Conservation (phyloP, 2,329 filamentous ascomycete species). For the Fusarium pilosicola region DNA sequence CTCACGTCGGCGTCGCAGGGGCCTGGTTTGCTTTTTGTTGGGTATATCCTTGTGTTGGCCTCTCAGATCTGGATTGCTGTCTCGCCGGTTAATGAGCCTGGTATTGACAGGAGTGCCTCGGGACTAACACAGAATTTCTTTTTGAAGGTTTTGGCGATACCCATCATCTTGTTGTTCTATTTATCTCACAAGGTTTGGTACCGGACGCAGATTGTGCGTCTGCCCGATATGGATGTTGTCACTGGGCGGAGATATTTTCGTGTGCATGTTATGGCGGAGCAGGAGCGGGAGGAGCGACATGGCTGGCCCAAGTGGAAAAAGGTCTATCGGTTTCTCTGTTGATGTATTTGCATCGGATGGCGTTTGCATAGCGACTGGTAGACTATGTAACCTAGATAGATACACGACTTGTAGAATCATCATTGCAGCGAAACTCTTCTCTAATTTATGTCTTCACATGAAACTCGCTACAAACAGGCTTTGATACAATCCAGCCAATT, state of each 20-base stretch:
- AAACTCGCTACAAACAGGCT: neutral
- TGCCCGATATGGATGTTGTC: constrained; percentile 83
- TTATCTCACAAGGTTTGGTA: constrained; percentile 79
- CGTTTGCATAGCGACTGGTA: neutral
- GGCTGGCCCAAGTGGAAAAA: constrained; percentile 82
- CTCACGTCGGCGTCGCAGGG: constrained; percentile 80
- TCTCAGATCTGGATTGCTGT: constrained; percentile 91
- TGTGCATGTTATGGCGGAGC: constrained; percentile 77
- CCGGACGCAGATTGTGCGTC: constrained; percentile 72
- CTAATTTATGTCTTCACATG: neutral
- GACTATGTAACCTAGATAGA: accelerated
- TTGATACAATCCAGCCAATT: neutral
- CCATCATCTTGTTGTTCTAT: constrained; percentile 75
- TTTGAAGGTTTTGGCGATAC: constrained; percentile 73
- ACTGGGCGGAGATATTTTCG: constrained; percentile 89
- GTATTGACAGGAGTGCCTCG: constrained; percentile 49
- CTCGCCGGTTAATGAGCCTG: constrained; percentile 71
- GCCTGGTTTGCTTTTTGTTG: constrained; percentile 82
- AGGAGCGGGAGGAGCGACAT: constrained; percentile 79
- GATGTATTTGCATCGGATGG: neutral
- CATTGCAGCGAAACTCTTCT: neutral
- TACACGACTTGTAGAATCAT: accelerated
- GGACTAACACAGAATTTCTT: constrained; percentile 75
- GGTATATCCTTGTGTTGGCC: constrained; percentile 79
- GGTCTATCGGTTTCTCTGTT: constrained; percentile 78